Base-by-base conservation (phyloP, 2,329 filamentous ascomycete species). In the Colletotrichum kahawae region DNA sequence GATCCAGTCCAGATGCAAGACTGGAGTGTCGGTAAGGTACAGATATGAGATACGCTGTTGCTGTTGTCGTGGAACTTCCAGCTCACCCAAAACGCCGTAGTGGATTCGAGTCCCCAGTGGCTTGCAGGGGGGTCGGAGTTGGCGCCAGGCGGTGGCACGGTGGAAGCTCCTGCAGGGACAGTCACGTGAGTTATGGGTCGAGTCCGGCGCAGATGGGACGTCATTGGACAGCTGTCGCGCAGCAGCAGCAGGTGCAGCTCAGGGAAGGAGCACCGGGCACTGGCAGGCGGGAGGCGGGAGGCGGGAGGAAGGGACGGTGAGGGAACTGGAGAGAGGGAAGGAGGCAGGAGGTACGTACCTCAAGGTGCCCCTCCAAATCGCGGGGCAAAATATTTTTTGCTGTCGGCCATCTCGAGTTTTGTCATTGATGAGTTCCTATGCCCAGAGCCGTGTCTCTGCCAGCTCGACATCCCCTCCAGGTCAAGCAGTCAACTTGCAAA, bases 321-420 rank as follows among this genome's bases (percentile, higher is more conserved):
- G 29, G 21, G 16, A 56, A 57, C 16, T 57, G 0, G 4, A 38
- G 43, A 51, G 43, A 33, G 31, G 31, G 43, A 12, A 57, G 5
- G 16, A 29, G 7, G 54, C 54, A 57, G 54, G 24, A 14, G 60
- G 57, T 67, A 75, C 69, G 73, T 75, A 75, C 33, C 72, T 59
- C n/a, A 21, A 51, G n/a, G 7, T 75, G 71, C 76, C 76, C 76
- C 76, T 77, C 76, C 75, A 77, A 74, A 73, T 72, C 75, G 76
- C 75, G 76, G 76, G 76, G 75, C 76, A 77, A 68, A 74, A 76
- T 65, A 56, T 66, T 71, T 76, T 77, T 76, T 64, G 51, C 36
- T 54, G 36, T 51, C 43, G 43, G 1, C n/a, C 43, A 21, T 51
- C 43, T 24, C 43, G n/a, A 51, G 43, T 51, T 12, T 51, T 10